Evolutionary conservation across 1,284 basidiomycete genomes (phyloP).

Genomic region (Malassezia obtusa): DNA sequence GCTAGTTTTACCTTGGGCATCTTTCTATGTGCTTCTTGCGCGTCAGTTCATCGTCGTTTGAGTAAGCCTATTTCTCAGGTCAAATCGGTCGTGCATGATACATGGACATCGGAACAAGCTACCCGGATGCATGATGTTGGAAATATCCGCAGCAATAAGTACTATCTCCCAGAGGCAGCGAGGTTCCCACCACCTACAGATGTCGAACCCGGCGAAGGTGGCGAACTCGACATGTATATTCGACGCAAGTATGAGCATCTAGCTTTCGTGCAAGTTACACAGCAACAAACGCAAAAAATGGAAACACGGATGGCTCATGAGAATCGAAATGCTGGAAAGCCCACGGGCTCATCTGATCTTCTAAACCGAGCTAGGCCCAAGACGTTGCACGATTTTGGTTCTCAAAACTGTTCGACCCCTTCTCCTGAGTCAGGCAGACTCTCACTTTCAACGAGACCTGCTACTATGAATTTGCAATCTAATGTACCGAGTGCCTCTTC

Average conservation of each 20-base stretch:
- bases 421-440: too few species aligned
- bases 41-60: conserved; percentile 75
- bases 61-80: conserved; percentile 58
- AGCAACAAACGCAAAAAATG: not conserved
- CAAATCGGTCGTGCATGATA: conserved; percentile 71
- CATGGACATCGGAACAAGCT: conserved; percentile 74
- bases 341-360: too few species aligned
- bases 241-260: conserved; percentile 55
- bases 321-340: too few species aligned
- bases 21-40: conserved; percentile 60
- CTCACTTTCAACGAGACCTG: too few species aligned
- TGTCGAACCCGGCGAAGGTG: conserved; percentile 64
- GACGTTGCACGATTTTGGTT: too few species aligned
- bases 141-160: conserved; percentile 63
- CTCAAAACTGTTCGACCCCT: too few species aligned
- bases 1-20: conserved; percentile 61
- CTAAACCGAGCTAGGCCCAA: too few species aligned
- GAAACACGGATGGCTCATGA: too few species aligned
- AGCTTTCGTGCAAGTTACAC: conserved; percentile 19
- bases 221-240: conserved; percentile 73
- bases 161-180: conserved; percentile 57
- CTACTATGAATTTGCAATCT: too few species aligned
- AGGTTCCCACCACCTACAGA: conserved; percentile 68
- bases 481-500: too few species aligned
- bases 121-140: conserved; percentile 65